Percentiles rank a stretch among this genome's conserved stretches.
Evolutionary conservation across 1,284 basidiomycete genomes (phyloP).

Genomic region (Exobasidium rhododendri): DNA sequence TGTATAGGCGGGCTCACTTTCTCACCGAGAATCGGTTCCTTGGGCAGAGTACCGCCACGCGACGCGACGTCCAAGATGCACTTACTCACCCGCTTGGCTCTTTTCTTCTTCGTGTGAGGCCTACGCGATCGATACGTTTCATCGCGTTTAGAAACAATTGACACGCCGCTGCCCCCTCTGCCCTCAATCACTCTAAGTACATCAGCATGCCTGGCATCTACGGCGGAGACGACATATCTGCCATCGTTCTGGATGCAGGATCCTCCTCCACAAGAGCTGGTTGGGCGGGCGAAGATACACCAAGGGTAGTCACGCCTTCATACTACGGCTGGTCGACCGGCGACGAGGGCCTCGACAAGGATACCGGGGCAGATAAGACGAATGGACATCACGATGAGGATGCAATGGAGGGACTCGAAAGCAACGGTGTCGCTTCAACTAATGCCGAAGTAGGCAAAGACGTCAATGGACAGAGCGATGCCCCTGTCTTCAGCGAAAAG

Average conservation of each 20-base stretch:
- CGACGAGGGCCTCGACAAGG: slow-evolving; percentile 49
- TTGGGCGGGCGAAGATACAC: slow-evolving; percentile 87
- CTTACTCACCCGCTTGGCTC: not conserved
- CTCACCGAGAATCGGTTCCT: too few relatives aligned
- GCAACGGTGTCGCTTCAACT: slow-evolving; percentile 18
- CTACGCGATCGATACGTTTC: too few relatives aligned
- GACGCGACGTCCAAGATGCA: not conserved
- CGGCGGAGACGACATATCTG: slow-evolving; percentile 77
- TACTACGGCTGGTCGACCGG: slow-evolving; percentile 71
- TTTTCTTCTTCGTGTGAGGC: not conserved
- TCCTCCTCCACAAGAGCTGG: slow-evolving; percentile 84
- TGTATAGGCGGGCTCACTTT: too few relatives aligned
- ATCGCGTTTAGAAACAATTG: not conserved
- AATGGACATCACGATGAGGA: slow-evolving; percentile 18
- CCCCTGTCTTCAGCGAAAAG: too few relatives aligned
- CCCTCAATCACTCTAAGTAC: too few relatives aligned
- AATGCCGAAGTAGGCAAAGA: slow-evolving; percentile 12
- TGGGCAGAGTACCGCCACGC: too few relatives aligned
- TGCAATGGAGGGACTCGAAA: slow-evolving; percentile 8
- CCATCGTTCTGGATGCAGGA: slow-evolving; percentile 91
- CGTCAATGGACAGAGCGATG: slow-evolving; percentile 15
- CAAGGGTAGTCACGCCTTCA: slow-evolving; percentile 85
- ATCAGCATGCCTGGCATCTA: slow-evolving; percentile 53
- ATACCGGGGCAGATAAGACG: slow-evolving; percentile 8
- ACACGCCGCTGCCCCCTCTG: too few relatives aligned